phyloP scores from a whole-genome alignment of 2,329 filamentous ascomycete species.

The Venturia pyrina region DNA sequence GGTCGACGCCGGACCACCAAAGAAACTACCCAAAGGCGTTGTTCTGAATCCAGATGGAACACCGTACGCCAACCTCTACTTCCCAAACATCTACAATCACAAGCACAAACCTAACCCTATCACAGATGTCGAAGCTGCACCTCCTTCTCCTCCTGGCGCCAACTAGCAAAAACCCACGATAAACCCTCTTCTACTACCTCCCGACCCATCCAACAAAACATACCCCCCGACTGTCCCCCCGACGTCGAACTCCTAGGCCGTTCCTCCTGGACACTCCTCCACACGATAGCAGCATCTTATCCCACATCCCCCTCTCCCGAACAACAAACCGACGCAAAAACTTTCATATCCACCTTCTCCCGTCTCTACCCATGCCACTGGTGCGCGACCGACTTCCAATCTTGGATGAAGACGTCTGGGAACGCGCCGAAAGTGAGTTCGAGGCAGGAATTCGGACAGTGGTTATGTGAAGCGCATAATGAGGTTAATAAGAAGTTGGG shows the following conservation, averaged over 20 bases:
- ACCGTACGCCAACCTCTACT: slow-evolving; percentile 48
- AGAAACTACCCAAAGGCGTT: slow-evolving; percentile 54
- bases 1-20: not conserved
- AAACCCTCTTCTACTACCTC: slow-evolving; percentile 32
- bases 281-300: slow-evolving; percentile 83
- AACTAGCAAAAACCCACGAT: slow-evolving; percentile 41
- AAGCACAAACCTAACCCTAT: not conserved
- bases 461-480: slow-evolving; percentile 82
- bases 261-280: slow-evolving; percentile 85
- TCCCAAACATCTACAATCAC: not conserved
- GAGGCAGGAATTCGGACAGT: slow-evolving; percentile 62
- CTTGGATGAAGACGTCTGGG: slow-evolving; percentile 55
- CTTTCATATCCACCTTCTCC: slow-evolving; percentile 72
- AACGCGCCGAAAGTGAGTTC: slow-evolving; percentile 54
- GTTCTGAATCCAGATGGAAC: slow-evolving; percentile 74
- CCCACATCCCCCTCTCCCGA: slow-evolving; percentile 55
- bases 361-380: slow-evolving; percentile 92
- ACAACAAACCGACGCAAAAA: slow-evolving; percentile 65
- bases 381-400: slow-evolving; percentile 84
- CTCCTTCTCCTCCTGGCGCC: slow-evolving; percentile 48
- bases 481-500: slow-evolving; percentile 83
- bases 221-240: slow-evolving; percentile 62
- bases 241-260: slow-evolving; percentile 83
- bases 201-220: slow-evolving; percentile 17
- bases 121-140: slow-evolving; percentile 62